A percentile compares a stretch with the other conserved stretches of the same genome.
Evolutionary conservation across 2,329 filamentous ascomycete species (phyloP).

Genomic region (Annulohypoxylon truncatum): DNA sequence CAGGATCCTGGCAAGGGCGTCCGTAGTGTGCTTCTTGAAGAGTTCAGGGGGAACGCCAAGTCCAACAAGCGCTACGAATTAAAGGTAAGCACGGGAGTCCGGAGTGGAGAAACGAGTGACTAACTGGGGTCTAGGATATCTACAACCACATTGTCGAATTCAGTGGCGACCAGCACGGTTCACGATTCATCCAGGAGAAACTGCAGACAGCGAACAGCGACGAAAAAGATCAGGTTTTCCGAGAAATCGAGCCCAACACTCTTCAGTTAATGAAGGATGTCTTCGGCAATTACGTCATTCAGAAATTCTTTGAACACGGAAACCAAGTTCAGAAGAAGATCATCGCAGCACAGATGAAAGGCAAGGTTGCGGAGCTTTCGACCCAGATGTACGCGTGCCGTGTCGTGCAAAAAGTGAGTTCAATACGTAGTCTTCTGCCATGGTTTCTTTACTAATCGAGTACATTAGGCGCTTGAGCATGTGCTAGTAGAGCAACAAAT

Average conservation of each 20-base stretch:
- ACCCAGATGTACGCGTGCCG: conserved; percentile 93
- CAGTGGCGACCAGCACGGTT: conserved; percentile 94
- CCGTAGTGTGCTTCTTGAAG: conserved; percentile 79
- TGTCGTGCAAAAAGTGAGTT: conserved; percentile 89
- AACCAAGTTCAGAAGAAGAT: conserved; percentile 93
- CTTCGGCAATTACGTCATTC: conserved; percentile 98
- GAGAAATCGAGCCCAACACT: conserved; percentile 85
- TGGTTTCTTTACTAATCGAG: conserved; percentile 40
- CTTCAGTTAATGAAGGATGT: conserved; percentile 94
- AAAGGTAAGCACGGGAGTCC: conserved; percentile 62
- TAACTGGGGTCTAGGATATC: conserved; percentile 70
- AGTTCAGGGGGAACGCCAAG: conserved; percentile 81
- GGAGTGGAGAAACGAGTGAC: conserved; percentile 1
- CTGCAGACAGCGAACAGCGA: conserved; percentile 93
- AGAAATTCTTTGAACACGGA: conserved; percentile 97
- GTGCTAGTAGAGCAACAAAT: conserved; percentile 93
- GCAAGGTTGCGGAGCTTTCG: conserved; percentile 82
- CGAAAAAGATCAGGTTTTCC: conserved; percentile 91
- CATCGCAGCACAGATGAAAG: conserved; percentile 87
- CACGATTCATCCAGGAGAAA: conserved; percentile 94
- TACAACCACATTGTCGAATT: conserved; percentile 92
- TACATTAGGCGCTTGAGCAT: conserved; percentile 81
- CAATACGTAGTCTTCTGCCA: not conserved
- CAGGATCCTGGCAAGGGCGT: conserved; percentile 70
- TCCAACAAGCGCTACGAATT: conserved; percentile 81